Evolutionary conservation across 2,329 filamentous ascomycete species (phyloP).

Genomic region (Talaromyces pinophilus): DNA sequence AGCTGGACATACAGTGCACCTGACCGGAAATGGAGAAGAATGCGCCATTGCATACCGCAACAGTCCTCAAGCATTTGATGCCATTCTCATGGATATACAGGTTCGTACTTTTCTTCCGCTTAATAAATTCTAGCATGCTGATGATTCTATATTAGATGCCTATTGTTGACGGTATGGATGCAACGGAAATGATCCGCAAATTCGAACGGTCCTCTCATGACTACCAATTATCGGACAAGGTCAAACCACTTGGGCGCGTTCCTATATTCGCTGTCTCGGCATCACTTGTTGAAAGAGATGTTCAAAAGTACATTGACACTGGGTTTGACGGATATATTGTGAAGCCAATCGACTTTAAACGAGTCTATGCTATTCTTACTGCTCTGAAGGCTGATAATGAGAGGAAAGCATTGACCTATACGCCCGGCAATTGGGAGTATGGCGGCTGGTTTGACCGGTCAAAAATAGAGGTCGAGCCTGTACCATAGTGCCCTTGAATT

Average conservation of each 20-base stretch:
- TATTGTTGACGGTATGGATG: constrained; percentile 79
- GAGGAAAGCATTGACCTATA: constrained; percentile 66
- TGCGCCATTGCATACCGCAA: constrained; percentile 72
- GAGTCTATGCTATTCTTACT: constrained; percentile 66
- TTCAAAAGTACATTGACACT: constrained; percentile 68
- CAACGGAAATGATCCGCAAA: constrained; percentile 79
- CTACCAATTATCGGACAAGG: constrained; percentile 59
- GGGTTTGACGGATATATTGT: constrained; percentile 92
- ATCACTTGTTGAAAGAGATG: constrained; percentile 71
- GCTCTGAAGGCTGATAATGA: constrained; percentile 66
- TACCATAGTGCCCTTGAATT: neutral
- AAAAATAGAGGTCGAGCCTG: neutral
- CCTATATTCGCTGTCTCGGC: constrained; percentile 88
- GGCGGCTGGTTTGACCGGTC: constrained; percentile 73
- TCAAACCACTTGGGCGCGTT: constrained; percentile 63
- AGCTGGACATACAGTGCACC: constrained; percentile 67
- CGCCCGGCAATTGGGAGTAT: constrained; percentile 73
- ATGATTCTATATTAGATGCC: constrained; percentile 67
- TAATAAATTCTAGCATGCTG: neutral
- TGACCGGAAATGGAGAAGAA: constrained; percentile 82
- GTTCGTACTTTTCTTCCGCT: constrained; percentile 47
- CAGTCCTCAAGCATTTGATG: constrained; percentile 65
- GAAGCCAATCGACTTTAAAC: constrained; percentile 81
- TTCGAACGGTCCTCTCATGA: constrained; percentile 62
- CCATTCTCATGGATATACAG: constrained; percentile 91